Evolutionary conservation across 805 yeast genomes (phyloP), one percentile per base, ranked within the genome.

Genomic region (Citeromyces nyonsensis): DNA sequence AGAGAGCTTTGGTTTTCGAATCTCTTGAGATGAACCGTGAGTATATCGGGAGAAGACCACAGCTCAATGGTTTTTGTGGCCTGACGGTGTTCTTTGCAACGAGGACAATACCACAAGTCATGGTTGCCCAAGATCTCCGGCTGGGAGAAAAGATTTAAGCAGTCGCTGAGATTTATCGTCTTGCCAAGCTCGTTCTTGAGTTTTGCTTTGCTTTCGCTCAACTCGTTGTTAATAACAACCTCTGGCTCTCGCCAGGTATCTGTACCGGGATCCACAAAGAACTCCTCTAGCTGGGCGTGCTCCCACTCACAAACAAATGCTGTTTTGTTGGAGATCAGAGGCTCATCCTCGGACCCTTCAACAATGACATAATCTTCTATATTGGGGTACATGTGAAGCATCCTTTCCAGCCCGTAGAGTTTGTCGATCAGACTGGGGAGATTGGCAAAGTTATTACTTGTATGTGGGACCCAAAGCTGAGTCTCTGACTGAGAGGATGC

Each of bases 61-160:
- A 88, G 57, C 51, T 85, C 93, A 34, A 91, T 78, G 29, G 82
- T 78, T 46, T 91, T 88, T 2, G 93, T 73, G 1, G 97, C 97
- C 42, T 81, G 84, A 37, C 85, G 69, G 45, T 84, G 94, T 33
- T 81, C 91, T 44, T 80, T 73, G 58, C 98, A 88, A 9, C 61
- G 56, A 1, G 95, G 93, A 51, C 98, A 88, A 44, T 76, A 86
- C 97, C 97, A 88, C 24, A 84, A 60, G 52, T 88, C 97, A 34
- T 83, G 77, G 32, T 82, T 79, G 10, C 95, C 83, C 29, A 88
- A 61, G 2, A 85, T 71, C 49, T 88, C 98, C 1, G 93, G 77
- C 32, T 70, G 67, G 12, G 93, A 71, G 45, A 88, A 88, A 36
- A 72, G 48, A 13, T 66, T 64, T 30, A 88, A 49, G 47, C 97